These are phyloP conservation scores for Blastocrithidia nonstop DNA, from an alignment of 208 protist species.

Conservation along the genomic window DNA sequence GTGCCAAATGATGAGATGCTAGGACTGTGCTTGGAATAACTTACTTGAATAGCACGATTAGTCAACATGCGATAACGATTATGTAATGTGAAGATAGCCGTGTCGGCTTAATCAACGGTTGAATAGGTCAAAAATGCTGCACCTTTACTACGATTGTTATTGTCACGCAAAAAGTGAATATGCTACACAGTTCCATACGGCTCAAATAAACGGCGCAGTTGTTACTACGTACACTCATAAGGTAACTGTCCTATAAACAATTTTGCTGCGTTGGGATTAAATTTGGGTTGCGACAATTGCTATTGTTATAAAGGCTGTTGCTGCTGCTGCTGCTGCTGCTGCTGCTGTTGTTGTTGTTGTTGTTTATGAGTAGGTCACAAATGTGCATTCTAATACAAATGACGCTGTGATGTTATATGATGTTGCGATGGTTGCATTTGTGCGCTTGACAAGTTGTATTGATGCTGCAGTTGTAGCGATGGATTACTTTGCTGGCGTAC, in stretches of 20 bases:
- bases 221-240: constrained; percentile 74
- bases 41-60: constrained; percentile 78
- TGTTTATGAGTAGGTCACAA: too few relatives aligned
- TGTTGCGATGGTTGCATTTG: too few relatives aligned
- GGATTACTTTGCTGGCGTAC: too few relatives aligned
- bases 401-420: too few relatives aligned
- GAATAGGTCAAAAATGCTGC: constrained; percentile 75
- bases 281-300: constrained; percentile 16
- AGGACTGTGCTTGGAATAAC: constrained; percentile 78
- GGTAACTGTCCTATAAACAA: constrained; percentile 79
- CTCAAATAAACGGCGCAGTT: constrained; percentile 64
- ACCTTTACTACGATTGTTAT: constrained; percentile 63
- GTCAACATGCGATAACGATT: constrained; percentile 81
- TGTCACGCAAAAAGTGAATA: constrained; percentile 77
- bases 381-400: too few relatives aligned
- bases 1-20: constrained; percentile 74
- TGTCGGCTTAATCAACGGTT: constrained; percentile 69
- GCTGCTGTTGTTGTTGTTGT: constrained; percentile 11
- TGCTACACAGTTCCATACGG: constrained; percentile 75
- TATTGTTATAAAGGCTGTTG: constrained; percentile 9
- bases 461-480: too few relatives aligned
- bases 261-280: constrained; percentile 32
- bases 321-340: constrained; percentile 6
- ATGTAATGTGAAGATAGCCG: constrained; percentile 78
- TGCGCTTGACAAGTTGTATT: too few relatives aligned